phyloP scores from a whole-genome alignment of 805 yeast species.

The Isabelozyma rhagii region DNA sequence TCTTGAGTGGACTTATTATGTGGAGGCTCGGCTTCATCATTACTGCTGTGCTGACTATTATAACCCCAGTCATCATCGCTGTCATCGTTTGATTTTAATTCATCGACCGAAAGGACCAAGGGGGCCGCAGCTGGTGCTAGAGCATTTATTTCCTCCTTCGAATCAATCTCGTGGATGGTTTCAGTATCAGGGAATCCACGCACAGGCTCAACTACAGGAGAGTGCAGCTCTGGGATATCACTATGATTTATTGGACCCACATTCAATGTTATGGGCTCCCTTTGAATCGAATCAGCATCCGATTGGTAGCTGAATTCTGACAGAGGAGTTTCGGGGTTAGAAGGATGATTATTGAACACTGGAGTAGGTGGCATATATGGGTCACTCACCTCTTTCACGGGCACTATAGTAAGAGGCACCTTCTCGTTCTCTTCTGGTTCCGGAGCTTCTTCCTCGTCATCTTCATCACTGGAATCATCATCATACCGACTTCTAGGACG shows the following conservation, averaged over 20 bases:
- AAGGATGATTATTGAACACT: constrained; percentile 11
- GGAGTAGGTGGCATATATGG: constrained; percentile 26
- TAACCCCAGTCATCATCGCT: constrained; percentile 25
- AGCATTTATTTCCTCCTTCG: not conserved
- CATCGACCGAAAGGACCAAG: constrained; percentile 16
- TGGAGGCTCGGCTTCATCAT: not conserved
- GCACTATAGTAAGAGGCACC: not conserved
- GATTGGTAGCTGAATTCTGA: constrained; percentile 36
- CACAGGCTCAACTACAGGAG: not conserved
- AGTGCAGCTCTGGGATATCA: not conserved
- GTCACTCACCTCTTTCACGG: not conserved
- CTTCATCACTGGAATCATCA: constrained; percentile 14
- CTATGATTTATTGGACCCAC: constrained; percentile 6
- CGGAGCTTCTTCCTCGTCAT: constrained; percentile 6
- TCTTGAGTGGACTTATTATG: constrained; percentile 4
- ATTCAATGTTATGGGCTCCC: constrained; percentile 30
- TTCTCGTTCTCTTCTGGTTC: not conserved
- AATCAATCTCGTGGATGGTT: not conserved
- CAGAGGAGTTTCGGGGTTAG: constrained; percentile 29
- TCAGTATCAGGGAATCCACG: not conserved
- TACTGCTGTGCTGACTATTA: constrained; percentile 18
- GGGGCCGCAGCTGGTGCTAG: constrained; percentile 13
- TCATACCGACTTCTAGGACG: constrained; percentile 12
- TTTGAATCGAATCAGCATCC: constrained; percentile 39
- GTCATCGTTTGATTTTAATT: constrained; percentile 6